Percentiles rank a stretch among this genome's conserved stretches.
Conservation (phyloP, 345 rosid genomes). For the Eucalyptus curtisii region DNA sequence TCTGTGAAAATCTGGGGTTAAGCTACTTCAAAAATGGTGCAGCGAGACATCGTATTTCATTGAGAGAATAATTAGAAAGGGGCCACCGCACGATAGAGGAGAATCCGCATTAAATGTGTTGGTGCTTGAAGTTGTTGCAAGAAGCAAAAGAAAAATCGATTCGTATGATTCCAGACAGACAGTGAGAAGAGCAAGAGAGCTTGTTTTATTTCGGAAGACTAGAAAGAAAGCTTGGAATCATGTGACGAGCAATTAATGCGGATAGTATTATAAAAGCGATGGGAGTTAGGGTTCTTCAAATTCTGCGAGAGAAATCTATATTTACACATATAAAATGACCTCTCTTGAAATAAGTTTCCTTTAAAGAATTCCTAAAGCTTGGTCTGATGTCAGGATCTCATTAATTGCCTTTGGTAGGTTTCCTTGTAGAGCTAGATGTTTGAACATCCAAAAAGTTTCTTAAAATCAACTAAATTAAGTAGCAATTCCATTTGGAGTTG, state of each 20-base stretch:
- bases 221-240: slow-evolving; percentile 16
- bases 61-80: background rate
- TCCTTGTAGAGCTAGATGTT: background rate
- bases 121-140: background rate
- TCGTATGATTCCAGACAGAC: slow-evolving; percentile 19
- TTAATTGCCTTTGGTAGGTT: slow-evolving; percentile 1
- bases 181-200: slow-evolving; percentile 10
- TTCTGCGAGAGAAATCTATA: slow-evolving; percentile 2
- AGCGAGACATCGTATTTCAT: background rate
- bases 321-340: background rate
- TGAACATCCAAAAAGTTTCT: background rate
- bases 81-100: background rate
- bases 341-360: background rate
- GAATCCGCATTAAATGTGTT: background rate
- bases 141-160: background rate
- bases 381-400: slow-evolving; percentile 24
- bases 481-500: background rate
- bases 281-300: slow-evolving; percentile 17
- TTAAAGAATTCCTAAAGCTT: background rate
- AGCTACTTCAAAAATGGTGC: background rate
- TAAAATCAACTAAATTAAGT: background rate
- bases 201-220: slow-evolving; percentile 16
- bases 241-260: slow-evolving; percentile 38
- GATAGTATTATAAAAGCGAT: background rate
- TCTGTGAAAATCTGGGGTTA: background rate